Evolutionary conservation across 2,329 filamentous ascomycete species (phyloP), one percentile per base, ranked within the genome.

Genomic region (Arthrobotrys sphaeroides): DNA sequence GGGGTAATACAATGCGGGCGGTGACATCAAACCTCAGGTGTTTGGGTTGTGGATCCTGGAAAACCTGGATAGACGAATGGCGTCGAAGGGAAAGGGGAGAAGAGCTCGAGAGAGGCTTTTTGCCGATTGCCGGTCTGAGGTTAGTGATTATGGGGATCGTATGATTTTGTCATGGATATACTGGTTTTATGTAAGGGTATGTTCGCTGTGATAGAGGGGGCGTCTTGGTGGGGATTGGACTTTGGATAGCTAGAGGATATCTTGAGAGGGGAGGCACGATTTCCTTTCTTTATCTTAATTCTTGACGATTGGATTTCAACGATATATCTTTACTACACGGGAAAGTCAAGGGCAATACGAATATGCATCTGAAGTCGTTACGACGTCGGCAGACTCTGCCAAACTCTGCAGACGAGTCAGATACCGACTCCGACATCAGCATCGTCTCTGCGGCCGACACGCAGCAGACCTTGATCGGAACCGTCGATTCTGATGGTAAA

Each of bases 341-440:
- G 31, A 40, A 40, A 40, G 5, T 40, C 5, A 40, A 13, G n/a
- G 16, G 16, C n/a, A 9, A 40, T 13, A 12, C n/a, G n/a, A 40
- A n/a, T 4, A 40, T 40, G 36, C 36, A 33, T 33, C 47, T 68
- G 40, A 60, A 60, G 53, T 36, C 31, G 22, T 7, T 68, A 42
- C 16, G 65, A 7, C 65, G 65, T 16, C 51, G 31, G 9, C 65
- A 68, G 42, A 68, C 65, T 7, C 22, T 68, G 42, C 51, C 40
- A 1, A 9, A 13, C 13, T 59, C 53, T 40, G 65, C 16, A 31
- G 42, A 60, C 65, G 65, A 70, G 22, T 70, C 66, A 1, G 66
- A 70, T n/a, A 36, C 57, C 13, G 66, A 70, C 2, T 61, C 43
- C 5, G 57, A 70, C 55, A 28, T 43, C 55, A 62, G 66, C 38